phyloP scores from a whole-genome alignment of 169 alveolate genomes.

The Plasmodium reichenowi region DNA sequence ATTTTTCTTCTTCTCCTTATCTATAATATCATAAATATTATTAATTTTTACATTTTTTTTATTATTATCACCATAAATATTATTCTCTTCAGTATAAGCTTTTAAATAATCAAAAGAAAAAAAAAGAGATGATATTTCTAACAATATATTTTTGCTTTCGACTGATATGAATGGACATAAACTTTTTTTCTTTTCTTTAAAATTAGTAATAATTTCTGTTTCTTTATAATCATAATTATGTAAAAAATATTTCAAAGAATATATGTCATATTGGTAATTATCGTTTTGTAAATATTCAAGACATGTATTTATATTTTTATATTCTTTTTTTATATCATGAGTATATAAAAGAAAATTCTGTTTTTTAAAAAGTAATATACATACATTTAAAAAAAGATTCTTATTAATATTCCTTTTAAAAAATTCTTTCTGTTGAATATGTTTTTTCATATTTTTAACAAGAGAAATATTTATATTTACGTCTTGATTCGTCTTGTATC shows the following conservation, averaged over 20 bases:
- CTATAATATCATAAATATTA: background rate
- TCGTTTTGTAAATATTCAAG: constrained; percentile 35
- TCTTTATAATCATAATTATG: constrained; percentile 9
- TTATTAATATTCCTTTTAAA: constrained; percentile 24
- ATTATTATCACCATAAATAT: background rate
- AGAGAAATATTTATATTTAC: constrained; percentile 18
- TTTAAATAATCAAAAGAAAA: constrained; percentile 54
- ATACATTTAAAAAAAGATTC: constrained; percentile 20
- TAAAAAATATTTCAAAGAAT: constrained; percentile 24
- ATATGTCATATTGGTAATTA: constrained; percentile 14
- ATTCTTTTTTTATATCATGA: constrained; percentile 31
- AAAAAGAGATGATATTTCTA: constrained; percentile 34
- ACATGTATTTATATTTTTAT: constrained; percentile 22
- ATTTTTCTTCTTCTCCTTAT: background rate
- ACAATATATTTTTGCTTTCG: constrained; percentile 48
- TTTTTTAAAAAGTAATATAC: constrained; percentile 10
- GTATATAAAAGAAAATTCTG: constrained; percentile 34
- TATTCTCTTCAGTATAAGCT: background rate
- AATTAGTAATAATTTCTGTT: constrained; percentile 38
- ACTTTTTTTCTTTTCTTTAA: constrained; percentile 8
- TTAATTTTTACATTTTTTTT: background rate
- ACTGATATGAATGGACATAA: constrained; percentile 29
- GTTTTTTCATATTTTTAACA: constrained; percentile 29
- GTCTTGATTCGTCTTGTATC: background rate
- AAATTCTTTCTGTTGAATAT: constrained; percentile 44